phyloP scores from a whole-genome alignment of 2,329 filamentous ascomycete genomes.

The Lasiodiplodia sp. region DNA sequence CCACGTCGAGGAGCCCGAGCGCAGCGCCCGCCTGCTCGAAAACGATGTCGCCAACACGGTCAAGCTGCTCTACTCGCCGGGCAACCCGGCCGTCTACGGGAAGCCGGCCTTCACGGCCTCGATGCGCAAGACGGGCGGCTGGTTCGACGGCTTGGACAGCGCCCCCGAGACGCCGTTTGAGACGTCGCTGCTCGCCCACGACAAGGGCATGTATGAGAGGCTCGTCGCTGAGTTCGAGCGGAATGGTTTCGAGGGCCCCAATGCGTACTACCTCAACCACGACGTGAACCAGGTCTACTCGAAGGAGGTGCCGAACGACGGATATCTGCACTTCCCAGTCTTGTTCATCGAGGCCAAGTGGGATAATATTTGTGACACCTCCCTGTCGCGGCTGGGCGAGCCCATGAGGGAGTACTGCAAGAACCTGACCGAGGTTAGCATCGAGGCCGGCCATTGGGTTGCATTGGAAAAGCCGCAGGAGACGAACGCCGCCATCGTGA shows the following conservation, averaged over 20 bases:
- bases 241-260: conserved; percentile 50
- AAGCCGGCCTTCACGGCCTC: conserved; percentile 37
- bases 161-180: conserved; percentile 43
- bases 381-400: conserved; percentile 41
- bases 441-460: conserved; percentile 47
- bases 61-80: conserved; percentile 37
- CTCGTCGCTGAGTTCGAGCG: conserved; percentile 47
- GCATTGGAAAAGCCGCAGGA: conserved; percentile 40
- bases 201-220: conserved; percentile 39
- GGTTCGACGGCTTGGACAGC: conserved; percentile 40
- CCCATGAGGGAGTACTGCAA: conserved; percentile 15
- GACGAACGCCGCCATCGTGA: conserved; percentile 37
- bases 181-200: conserved; percentile 35
- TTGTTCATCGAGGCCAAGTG: conserved; percentile 51
- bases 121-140: conserved; percentile 39
- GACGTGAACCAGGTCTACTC: conserved; percentile 52
- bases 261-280: conserved; percentile 55
- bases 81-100: conserved; percentile 36
- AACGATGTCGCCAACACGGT: conserved; percentile 36
- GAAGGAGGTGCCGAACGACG: conserved; percentile 46
- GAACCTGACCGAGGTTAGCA: conserved; percentile 53
- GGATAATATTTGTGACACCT: conserved; percentile 49
- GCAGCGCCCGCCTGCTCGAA: conserved; percentile 36
- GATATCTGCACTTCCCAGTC: conserved; percentile 44
- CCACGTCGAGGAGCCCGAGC: conserved; percentile 39